A percentile compares a stretch with the other conserved stretches of the same genome.
phyloP scores from a whole-genome alignment of 2,329 filamentous ascomycete genomes.

The Alternaria angustiovoidea region DNA sequence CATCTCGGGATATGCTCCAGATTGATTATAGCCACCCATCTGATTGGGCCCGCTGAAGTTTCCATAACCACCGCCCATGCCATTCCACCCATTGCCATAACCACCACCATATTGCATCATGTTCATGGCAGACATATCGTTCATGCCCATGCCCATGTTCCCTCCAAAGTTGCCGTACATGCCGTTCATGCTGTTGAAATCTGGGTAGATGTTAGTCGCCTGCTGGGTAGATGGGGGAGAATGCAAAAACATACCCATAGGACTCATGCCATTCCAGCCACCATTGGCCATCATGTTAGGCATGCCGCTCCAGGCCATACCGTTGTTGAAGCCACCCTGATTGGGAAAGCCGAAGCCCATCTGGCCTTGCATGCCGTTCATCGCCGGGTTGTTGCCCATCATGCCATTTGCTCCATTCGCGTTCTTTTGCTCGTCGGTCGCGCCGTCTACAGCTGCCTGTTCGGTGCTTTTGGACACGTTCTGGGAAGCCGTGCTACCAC shows the following conservation, averaged over 20 bases:
- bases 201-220: conserved; percentile 29
- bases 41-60: conserved; percentile 58
- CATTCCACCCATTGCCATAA: conserved; percentile 72
- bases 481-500: conserved; percentile 29
- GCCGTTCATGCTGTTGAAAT: conserved; percentile 66
- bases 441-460: conserved; percentile 26
- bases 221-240: conserved; percentile 15
- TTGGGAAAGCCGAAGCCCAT: conserved; percentile 55
- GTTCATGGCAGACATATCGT: conserved; percentile 69
- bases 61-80: conserved; percentile 75
- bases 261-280: conserved; percentile 76
- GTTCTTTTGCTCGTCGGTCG: conserved; percentile 28
- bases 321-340: conserved; percentile 59
- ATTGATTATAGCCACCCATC: conserved; percentile 63
- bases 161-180: conserved; percentile 81
- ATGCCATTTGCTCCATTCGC: conserved; percentile 27
- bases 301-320: conserved; percentile 64
- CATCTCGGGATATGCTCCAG: conserved; percentile 57
- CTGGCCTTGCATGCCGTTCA: conserved; percentile 41
- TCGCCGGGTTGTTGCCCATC: conserved; percentile 33
- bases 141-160: conserved; percentile 77
- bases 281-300: conserved; percentile 57
- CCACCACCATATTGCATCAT: conserved; percentile 76
- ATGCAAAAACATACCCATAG: conserved; percentile 74
- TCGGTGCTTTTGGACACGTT: conserved; percentile 25